Percentiles rank a stretch among this genome's conserved stretches.
Conservation (phyloP, 441 rosid genomes). For the Euphorbia celastroides region DNA sequence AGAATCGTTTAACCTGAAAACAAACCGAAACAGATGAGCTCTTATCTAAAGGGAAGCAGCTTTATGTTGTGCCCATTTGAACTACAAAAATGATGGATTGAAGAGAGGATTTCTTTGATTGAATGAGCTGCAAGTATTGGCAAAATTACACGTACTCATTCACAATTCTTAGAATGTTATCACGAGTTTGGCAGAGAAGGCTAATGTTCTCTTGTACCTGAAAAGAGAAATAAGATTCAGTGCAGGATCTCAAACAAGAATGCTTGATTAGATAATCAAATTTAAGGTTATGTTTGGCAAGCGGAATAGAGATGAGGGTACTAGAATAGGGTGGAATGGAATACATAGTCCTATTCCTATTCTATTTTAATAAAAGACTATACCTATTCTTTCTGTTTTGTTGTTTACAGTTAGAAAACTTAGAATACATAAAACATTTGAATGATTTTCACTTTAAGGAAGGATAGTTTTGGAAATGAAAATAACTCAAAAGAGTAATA, state of each 20-base stretch:
- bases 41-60: neutral
- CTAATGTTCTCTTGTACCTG: slow-evolving; percentile 44
- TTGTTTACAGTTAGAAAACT: too few species aligned
- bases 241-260: neutral
- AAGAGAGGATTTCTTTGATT: neutral
- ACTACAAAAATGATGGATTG: neutral
- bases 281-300: too few species aligned
- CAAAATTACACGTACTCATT: slow-evolving; percentile 32
- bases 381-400: too few species aligned
- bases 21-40: neutral
- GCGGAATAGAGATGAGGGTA: too few species aligned
- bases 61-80: neutral
- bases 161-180: slow-evolving; percentile 38
- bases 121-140: neutral
- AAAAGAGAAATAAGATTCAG: slow-evolving; percentile 3
- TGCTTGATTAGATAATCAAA: neutral
- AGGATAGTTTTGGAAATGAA: too few species aligned
- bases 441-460: too few species aligned
- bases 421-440: too few species aligned
- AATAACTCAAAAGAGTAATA: too few species aligned
- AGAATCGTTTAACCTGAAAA: slow-evolving; percentile 39
- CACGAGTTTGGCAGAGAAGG: slow-evolving; percentile 37
- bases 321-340: too few species aligned
- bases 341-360: too few species aligned
- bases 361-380: too few species aligned